Evolutionary conservation across 345 rosid genomes (phyloP).

Genomic region (Bruguiera gymnorhiza): DNA sequence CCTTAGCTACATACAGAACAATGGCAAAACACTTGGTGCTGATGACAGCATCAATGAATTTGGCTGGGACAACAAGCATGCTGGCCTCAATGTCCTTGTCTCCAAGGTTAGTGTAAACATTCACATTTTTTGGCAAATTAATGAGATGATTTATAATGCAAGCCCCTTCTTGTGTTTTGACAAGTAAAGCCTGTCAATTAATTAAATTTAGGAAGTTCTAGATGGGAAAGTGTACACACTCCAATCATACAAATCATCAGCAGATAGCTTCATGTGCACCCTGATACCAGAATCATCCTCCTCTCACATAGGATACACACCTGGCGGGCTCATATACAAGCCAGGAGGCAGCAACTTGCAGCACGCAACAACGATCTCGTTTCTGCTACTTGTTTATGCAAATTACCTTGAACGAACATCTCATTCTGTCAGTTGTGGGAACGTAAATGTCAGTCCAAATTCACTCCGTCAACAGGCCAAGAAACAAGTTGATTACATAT

Average conservation of each 20-base stretch:
- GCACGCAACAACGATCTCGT: conserved; percentile 83
- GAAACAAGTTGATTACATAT: conserved; percentile 79
- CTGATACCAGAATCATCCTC: conserved; percentile 70
- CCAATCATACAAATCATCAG: conserved; percentile 78
- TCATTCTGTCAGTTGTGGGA: conserved; percentile 65
- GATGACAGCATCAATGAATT: conserved; percentile 88
- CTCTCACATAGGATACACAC: conserved; percentile 64
- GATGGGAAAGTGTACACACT: conserved; percentile 58
- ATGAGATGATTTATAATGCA: neutral
- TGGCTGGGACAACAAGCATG: conserved; percentile 98
- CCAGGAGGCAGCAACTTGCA: conserved; percentile 97
- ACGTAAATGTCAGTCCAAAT: conserved; percentile 39
- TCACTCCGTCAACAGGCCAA: conserved; percentile 76
- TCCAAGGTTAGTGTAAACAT: conserved; percentile 49
- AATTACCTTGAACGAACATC: conserved; percentile 63
- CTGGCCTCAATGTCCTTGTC: conserved; percentile 86
- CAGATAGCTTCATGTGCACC: conserved; percentile 96
- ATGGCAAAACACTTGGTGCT: conserved; percentile 84
- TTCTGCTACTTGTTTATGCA: conserved; percentile 82
- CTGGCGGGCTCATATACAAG: conserved; percentile 91
- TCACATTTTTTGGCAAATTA: neutral
- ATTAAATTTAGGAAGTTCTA: conserved; percentile 52
- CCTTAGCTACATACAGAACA: conserved; percentile 65
- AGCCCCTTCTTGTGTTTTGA: neutral
- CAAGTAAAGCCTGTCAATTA: neutral